Conservation (phyloP, 495 filamentous ascomycete genomes). For the Massariosphaeria phaeospora region DNA sequence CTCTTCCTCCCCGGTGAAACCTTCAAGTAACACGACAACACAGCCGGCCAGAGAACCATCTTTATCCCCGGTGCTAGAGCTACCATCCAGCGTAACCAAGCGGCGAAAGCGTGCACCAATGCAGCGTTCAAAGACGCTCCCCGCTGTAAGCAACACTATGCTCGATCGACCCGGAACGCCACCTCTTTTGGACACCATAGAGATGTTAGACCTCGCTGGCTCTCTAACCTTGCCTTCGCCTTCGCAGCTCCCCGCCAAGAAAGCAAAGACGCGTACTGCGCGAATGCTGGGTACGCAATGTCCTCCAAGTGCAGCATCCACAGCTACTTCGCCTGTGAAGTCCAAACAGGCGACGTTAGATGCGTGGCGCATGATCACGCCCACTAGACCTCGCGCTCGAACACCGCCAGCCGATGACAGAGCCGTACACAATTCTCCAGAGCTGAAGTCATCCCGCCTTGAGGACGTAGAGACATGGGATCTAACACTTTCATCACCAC, state of each 20-base stretch:
- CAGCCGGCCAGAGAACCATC: conserved; percentile 1
- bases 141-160: not conserved
- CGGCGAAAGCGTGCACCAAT: conserved; percentile 9
- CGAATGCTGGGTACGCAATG: not conserved
- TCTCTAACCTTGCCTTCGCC: conserved; percentile 16
- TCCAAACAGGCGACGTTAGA: conserved; percentile 13
- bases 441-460: too few species aligned
- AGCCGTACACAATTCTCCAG: too few species aligned
- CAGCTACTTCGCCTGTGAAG: conserved; percentile 3
- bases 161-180: conserved; percentile 16
- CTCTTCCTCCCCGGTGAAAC: conserved; percentile 20
- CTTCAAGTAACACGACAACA: not conserved
- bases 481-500: conserved; percentile 30
- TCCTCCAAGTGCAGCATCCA: not conserved
- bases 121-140: conserved; percentile 26
- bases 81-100: conserved; percentile 22
- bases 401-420: not conserved
- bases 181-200: not conserved
- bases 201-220: conserved; percentile 15
- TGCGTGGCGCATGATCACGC: conserved; percentile 10
- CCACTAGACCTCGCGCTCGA: conserved; percentile 12
- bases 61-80: conserved; percentile 4
- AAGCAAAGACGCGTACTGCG: conserved; percentile 6
- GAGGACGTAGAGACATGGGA: conserved; percentile 18
- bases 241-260: conserved; percentile 16